phyloP scores from a whole-genome alignment of 345 rosid genomes.

The Gossypium sturtianum region DNA sequence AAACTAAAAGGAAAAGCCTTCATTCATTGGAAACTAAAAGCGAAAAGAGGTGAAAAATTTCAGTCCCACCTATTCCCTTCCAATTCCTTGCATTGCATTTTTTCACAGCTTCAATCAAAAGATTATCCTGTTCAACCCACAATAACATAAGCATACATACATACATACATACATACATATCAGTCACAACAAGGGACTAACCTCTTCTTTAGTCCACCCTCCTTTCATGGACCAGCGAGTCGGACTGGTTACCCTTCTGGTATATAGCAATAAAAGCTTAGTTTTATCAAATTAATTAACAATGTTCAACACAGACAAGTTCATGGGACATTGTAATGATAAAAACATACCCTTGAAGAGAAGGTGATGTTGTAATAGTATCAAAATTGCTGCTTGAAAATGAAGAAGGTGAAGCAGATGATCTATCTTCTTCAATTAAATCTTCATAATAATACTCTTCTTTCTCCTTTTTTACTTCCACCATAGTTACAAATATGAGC shows the following conservation, averaged over 20 bases:
- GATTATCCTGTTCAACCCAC: slow-evolving; percentile 16
- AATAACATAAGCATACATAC: not conserved
- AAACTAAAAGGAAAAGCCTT: not conserved
- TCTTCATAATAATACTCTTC: not conserved
- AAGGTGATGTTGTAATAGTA: not conserved
- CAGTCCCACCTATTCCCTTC: slow-evolving; percentile 42
- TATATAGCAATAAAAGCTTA: not conserved
- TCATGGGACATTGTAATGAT: not conserved
- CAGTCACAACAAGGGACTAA: slow-evolving; percentile 13
- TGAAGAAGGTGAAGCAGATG: slow-evolving; percentile 3
- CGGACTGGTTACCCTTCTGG: slow-evolving; percentile 29
- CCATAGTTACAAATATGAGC: not conserved
- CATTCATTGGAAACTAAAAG: not conserved
- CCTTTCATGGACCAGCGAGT: slow-evolving; percentile 30
- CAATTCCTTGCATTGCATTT: slow-evolving; percentile 37
- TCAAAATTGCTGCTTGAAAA: not conserved
- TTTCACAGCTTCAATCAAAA: slow-evolving; percentile 27
- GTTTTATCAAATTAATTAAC: not conserved
- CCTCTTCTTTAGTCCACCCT: slow-evolving; percentile 51
- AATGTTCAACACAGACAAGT: not conserved
- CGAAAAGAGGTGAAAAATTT: not conserved
- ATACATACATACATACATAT: not conserved
- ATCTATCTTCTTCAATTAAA: not conserved
- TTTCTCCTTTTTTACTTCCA: slow-evolving; percentile 2
- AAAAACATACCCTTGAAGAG: not conserved